Evolutionary conservation across 2,329 filamentous ascomycete species (phyloP), one percentile per base, ranked within the genome.

Genomic region (Scolecobasidium constrictum): DNA sequence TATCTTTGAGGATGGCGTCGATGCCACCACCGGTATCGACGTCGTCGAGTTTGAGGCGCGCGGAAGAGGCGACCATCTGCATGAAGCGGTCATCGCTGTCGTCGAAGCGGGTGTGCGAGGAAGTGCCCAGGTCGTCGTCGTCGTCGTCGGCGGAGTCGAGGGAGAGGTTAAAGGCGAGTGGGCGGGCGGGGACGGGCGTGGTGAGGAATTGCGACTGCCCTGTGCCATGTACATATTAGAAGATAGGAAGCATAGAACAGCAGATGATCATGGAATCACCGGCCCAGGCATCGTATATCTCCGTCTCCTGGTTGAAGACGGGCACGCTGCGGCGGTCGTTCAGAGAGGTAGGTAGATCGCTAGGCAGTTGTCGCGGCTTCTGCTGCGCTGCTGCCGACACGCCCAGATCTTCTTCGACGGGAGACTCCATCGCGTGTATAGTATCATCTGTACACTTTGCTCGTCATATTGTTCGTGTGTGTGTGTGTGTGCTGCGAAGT

Each of bases 211-310:
- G 88, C 35, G 90, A 94, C 71, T 95, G 86, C 50, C 90, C 90
- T 95, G 58, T 44, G 9, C 9, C 26, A 7, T 31, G 17, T 21
- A 33, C 35, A 38, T 40, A 46, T 45, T 35, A 47, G 41, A 15
- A 19, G 38, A 28, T 47, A n/a, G n/a, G n/a, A n/a, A n/a, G n/a
- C n/a, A 9, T 21, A 44, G 31, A 31, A 47, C 18, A 46, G 41
- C 48, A 31, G 40, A 42, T 11, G 66, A 17, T 9, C n/a, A n/a
- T 72, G 43, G 51, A 39, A 21, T 48, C 61, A 82, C 90, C 90
- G 80, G 96, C 87, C 92, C 92, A 98, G 52, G 86, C 92, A 73
- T 98, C 92, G 62, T 96, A 98, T 68, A 95, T 86, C 69, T 96
- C 92, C 33, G 88, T 94, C 69, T 96, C 92, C 31, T 73, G 72